Evolutionary conservation across 306 rosid species (phyloP).

Genomic region (Cicer yamashitae): DNA sequence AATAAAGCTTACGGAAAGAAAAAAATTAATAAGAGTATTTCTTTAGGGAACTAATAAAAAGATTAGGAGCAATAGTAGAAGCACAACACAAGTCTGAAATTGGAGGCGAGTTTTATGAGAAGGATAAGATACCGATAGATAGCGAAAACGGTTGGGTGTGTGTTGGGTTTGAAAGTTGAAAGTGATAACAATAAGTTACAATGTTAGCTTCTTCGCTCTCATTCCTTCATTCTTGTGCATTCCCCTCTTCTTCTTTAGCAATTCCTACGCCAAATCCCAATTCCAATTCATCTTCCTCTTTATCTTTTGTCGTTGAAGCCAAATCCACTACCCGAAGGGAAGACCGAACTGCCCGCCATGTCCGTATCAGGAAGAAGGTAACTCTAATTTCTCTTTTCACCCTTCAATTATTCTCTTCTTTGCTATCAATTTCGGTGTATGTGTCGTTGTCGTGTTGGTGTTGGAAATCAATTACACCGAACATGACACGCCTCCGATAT

Average conservation of each 20-base stretch:
- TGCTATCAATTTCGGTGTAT: not conserved
- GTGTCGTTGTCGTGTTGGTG: too few species aligned
- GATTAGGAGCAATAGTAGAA: not conserved
- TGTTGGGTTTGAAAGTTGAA: not conserved
- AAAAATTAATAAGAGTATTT: too few species aligned
- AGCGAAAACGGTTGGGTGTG: not conserved
- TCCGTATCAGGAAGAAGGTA: constrained; percentile 59
- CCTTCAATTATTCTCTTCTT: not conserved
- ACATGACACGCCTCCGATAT: too few species aligned
- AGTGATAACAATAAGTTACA: constrained; percentile 14
- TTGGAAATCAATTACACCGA: too few species aligned
- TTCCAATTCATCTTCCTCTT: constrained; percentile 21
- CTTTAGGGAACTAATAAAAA: not conserved
- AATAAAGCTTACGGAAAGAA: too few species aligned
- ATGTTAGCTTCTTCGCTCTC: constrained; percentile 55
- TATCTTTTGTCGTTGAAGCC: constrained; percentile 60
- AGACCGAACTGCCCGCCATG: constrained; percentile 76
- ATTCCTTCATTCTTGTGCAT: constrained; percentile 49
- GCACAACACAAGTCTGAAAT: not conserved
- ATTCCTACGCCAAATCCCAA: constrained; percentile 34
- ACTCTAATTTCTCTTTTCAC: not conserved
- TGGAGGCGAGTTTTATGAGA: not conserved
- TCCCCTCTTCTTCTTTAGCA: constrained; percentile 44
- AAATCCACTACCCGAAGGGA: constrained; percentile 58
- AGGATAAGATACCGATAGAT: constrained; percentile 49